phyloP scores from a whole-genome alignment of 2,329 filamentous ascomycete genomes.

The Arthroderma sp. region DNA sequence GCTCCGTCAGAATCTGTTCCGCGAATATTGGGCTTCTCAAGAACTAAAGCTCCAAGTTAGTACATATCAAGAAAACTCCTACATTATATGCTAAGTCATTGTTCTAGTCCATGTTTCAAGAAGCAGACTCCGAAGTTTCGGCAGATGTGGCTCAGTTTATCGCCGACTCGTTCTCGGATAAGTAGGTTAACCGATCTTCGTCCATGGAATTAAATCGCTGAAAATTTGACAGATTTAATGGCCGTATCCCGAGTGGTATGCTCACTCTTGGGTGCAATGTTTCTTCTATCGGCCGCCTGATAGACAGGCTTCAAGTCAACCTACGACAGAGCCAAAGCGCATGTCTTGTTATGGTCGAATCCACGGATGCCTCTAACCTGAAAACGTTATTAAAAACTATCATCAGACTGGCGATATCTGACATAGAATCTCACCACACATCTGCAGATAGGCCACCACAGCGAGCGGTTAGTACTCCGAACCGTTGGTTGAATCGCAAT shows the following conservation, averaged over 20 bases:
- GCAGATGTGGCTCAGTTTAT: slow-evolving; percentile 27
- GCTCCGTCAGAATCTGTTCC: slow-evolving; percentile 25
- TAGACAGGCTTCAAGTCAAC: slow-evolving; percentile 25
- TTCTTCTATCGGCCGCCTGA: slow-evolving; percentile 26
- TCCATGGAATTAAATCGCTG: slow-evolving; percentile 6
- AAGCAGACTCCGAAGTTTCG: slow-evolving; percentile 28
- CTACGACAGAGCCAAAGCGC: slow-evolving; percentile 20
- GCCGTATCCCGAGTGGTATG: slow-evolving; percentile 29
- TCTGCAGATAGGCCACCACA: neutral
- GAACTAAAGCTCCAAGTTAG: slow-evolving; percentile 28
- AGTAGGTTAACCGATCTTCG: slow-evolving; percentile 15
- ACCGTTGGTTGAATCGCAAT: neutral
- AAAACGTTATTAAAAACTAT: slow-evolving; percentile 35
- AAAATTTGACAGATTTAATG: slow-evolving; percentile 19
- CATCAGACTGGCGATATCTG: slow-evolving; percentile 29
- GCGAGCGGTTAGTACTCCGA: neutral
- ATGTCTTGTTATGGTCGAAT: slow-evolving; percentile 29
- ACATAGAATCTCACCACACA: slow-evolving; percentile 15
- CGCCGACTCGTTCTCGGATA: slow-evolving; percentile 20
- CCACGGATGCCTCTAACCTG: slow-evolving; percentile 32
- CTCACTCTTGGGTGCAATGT: slow-evolving; percentile 33
- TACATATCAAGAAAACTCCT: neutral
- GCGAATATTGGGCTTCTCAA: slow-evolving; percentile 27
- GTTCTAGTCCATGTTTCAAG: slow-evolving; percentile 19
- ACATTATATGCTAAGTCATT: neutral